Base-by-base conservation (phyloP, 306 rosid genomes). In the Corylus americana region DNA sequence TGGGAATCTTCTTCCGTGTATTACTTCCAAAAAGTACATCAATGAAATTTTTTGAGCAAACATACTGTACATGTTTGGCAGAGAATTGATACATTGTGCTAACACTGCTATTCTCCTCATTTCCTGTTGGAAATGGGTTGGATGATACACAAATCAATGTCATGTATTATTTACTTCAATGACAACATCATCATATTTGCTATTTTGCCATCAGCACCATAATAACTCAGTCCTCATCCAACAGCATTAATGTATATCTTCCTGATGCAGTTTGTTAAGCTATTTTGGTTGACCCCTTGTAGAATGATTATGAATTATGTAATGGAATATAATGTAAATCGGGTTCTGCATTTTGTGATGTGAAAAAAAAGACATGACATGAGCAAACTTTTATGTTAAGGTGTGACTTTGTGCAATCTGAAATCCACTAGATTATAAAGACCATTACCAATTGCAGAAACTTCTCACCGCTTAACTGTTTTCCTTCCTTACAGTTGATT, bases 401-500 rank as follows among this genome's bases (percentile, higher is more conserved):
- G 11, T 4, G 72, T 18, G 51, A 42, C 44, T 7, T 17, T 66
- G 0, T 3, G 49, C 71, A 4, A 37, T 68, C 25, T n/a, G 29
- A 68, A 68, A 44, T 68, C 72, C 16, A 18, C 50, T 68, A 22
- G 66, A 2, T 59, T 11, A 14, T 25, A 59, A 59, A 59, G 66
- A 59, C 29, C 66, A 25, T 11, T 25, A 59, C 66, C 37, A 59
- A 25, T 13, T 18, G 50, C 50, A 10, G 72, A 73, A 58, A 66
- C 6, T 57, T 48, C 55, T 39, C 71, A 22, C 68, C n/a, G 49
- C 72, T 68, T 18, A 58, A n/a, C 25, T 37, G 11, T 16, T 59
- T 71, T 51, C 42, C 35, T 59, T 55, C 20, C 53, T 71, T 57
- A 68, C 81, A 89, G 92, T 25, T 89, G 77, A 86, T 89, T 54